A percentile compares a stretch with the other conserved stretches of the same genome.
Conservation (phyloP, 2,329 filamentous ascomycete species). For the Calonectria pauciramosa region DNA sequence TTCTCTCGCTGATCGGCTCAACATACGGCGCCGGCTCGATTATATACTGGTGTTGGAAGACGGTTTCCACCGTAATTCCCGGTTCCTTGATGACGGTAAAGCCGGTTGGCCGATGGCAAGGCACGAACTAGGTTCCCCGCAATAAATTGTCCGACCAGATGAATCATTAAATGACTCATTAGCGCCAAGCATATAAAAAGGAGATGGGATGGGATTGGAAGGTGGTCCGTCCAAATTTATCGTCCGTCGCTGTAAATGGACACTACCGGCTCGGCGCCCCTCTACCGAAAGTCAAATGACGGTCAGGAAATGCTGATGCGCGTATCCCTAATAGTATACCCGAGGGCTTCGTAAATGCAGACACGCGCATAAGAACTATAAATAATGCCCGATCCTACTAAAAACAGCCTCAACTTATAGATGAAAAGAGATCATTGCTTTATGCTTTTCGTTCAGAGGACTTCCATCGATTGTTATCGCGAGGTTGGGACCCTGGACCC, state of each 20-base stretch:
- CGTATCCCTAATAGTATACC: neutral
- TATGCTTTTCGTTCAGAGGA: neutral
- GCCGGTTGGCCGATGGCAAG: neutral
- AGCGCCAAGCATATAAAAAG: neutral
- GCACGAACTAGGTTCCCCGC: neutral
- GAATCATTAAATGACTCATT: slow-evolving; percentile 17
- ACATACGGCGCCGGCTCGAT: neutral
- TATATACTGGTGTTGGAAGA: neutral
- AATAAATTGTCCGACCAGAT: neutral
- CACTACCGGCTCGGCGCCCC: neutral
- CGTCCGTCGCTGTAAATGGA: neutral
- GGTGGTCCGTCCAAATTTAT: neutral
- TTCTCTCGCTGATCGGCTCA: neutral
- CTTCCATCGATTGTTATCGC: neutral
- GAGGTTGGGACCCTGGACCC: neutral
- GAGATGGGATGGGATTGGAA: neutral
- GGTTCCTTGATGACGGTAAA: neutral
- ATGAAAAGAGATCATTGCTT: neutral
- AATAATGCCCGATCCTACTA: neutral
- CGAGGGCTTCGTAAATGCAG: neutral
- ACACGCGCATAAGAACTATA: neutral
- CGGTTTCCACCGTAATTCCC: neutral
- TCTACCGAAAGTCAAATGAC: neutral
- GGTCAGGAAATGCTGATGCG: neutral
- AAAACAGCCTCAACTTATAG: neutral